These are phyloP conservation scores for Paramecium sexaurelia DNA, from an alignment of 73 alveolate species.

Conservation along the genomic window DNA sequence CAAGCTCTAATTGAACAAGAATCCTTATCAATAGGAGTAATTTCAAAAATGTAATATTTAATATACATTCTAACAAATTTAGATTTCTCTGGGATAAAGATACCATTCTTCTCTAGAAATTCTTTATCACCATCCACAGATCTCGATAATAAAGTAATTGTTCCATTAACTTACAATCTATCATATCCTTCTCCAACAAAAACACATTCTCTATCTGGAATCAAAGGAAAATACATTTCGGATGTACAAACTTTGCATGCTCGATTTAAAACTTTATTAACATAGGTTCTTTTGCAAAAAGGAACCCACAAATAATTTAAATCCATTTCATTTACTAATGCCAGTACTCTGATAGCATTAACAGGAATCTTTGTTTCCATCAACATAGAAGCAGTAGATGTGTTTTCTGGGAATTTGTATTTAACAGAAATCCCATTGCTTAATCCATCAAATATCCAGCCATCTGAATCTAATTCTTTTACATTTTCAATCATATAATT, in stretches of 20 bases:
- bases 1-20: conserved; percentile 29
- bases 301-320: conserved; percentile 56
- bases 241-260: conserved; percentile 51
- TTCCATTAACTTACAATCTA: conserved; percentile 47
- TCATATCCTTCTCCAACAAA: conserved; percentile 42
- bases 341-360: conserved; percentile 9
- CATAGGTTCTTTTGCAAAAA: conserved; percentile 34
- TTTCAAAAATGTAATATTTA: conserved; percentile 36
- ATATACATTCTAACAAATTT: conserved; percentile 48
- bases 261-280: conserved; percentile 25
- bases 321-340: conserved; percentile 51
- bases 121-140: conserved; percentile 13
- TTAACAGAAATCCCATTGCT: conserved; percentile 25
- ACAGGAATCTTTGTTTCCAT: conserved; percentile 54
- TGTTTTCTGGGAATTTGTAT: conserved; percentile 32
- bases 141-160: conserved; percentile 13
- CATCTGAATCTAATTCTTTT: conserved; percentile 53
- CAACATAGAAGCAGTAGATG: conserved; percentile 41
- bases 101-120: conserved; percentile 10
- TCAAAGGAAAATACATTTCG: conserved; percentile 58
- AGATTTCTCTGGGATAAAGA: neutral
- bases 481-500: conserved; percentile 27
- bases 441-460: conserved; percentile 24
- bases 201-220: conserved; percentile 48
- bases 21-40: conserved; percentile 23